These are phyloP conservation scores for Fusarium buharicum DNA, from an alignment of 2,329 filamentous ascomycete genomes.

Conservation along the genomic window DNA sequence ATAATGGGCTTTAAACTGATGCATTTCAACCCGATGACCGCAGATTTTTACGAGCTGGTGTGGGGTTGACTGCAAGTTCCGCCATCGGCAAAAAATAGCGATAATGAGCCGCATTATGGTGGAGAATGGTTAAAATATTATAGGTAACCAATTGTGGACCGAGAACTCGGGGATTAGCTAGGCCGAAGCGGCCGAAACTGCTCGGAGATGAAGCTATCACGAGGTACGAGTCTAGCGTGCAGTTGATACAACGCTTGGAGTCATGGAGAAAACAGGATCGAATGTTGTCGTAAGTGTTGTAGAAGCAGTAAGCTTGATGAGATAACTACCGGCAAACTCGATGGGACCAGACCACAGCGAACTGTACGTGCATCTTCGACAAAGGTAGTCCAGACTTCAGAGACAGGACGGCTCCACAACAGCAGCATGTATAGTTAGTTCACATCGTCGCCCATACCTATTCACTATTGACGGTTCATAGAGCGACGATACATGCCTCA, in stretches of 20 bases:
- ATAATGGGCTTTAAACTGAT: neutral
- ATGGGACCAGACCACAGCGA: too few relatives aligned
- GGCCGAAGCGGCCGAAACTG: neutral
- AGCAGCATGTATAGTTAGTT: neutral
- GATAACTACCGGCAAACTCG: conserved; percentile 2
- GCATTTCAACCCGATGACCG: neutral
- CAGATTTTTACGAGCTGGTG: conserved; percentile 8
- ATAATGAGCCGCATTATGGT: conserved; percentile 12
- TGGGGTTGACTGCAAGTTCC: conserved; percentile 33
- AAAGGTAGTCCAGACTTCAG: too few relatives aligned
- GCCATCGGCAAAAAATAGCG: conserved; percentile 24
- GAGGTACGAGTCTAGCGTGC: neutral
- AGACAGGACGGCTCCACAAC: too few relatives aligned
- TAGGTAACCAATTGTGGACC: neutral
- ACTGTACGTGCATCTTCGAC: too few relatives aligned
- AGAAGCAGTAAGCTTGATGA: conserved; percentile 4
- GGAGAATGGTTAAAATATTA: conserved; percentile 14
- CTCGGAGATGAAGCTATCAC: neutral
- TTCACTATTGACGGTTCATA: too few relatives aligned
- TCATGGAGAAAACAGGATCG: neutral
- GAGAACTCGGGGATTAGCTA: neutral
- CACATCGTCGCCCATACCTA: too few relatives aligned
- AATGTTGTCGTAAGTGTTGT: neutral
- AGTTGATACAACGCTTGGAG: neutral
- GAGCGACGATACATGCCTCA: neutral